Percentiles rank a stretch among this genome's conserved stretches.
These are phyloP conservation scores for Lichtheimia hyalospora DNA, from an alignment of 371 early-diverging fungal genomes.

Conservation along the genomic window DNA sequence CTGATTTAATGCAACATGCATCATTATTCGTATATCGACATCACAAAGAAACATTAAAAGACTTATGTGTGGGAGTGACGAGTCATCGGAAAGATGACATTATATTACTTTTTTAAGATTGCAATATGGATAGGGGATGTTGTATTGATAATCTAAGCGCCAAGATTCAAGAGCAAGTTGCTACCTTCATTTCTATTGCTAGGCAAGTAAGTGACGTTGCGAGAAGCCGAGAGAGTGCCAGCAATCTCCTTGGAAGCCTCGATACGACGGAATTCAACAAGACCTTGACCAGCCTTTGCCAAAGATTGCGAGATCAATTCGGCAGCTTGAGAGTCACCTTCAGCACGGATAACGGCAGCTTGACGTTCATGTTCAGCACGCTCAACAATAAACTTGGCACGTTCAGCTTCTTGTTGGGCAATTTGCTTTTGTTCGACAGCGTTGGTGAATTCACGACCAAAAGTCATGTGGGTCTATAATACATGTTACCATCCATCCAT, in stretches of 20 bases:
- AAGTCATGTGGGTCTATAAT: slow-evolving; percentile 93
- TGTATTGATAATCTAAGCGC: slow-evolving; percentile 20
- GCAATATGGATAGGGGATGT: background rate
- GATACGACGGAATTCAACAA: slow-evolving; percentile 95
- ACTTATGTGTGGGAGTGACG: too few species aligned
- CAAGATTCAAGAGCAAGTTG: slow-evolving; percentile 59
- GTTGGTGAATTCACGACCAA: slow-evolving; percentile 95
- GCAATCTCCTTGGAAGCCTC: slow-evolving; percentile 98
- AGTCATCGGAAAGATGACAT: too few species aligned
- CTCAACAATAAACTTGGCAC: slow-evolving; percentile 92
- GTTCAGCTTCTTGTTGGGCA: slow-evolving; percentile 97
- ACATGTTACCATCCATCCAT: background rate
- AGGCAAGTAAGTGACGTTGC: slow-evolving; percentile 95
- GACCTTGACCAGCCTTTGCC: slow-evolving; percentile 86
- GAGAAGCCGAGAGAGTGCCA: slow-evolving; percentile 77
- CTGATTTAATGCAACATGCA: too few species aligned
- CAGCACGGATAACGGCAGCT: slow-evolving; percentile 97
- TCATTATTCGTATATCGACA: too few species aligned
- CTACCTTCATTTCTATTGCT: slow-evolving; percentile 42
- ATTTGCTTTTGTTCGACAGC: slow-evolving; percentile 92
- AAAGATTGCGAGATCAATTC: slow-evolving; percentile 86
- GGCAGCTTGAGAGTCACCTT: slow-evolving; percentile 95
- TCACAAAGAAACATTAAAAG: too few species aligned
- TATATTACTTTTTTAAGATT: background rate
- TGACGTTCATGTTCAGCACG: slow-evolving; percentile 97